Base-by-base conservation (phyloP, 495 filamentous ascomycete species). In the Aspergillus campestris region DNA sequence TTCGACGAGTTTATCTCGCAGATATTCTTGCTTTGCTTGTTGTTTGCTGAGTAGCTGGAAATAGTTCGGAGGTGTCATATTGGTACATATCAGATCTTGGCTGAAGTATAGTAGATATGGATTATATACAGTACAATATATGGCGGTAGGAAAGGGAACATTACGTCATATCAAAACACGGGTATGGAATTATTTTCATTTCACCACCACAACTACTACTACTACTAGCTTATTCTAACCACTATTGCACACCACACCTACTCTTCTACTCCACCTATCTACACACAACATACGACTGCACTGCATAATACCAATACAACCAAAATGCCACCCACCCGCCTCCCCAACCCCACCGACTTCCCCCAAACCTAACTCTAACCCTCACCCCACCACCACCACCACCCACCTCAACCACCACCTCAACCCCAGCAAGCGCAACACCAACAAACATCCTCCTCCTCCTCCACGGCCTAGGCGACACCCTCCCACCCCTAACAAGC, bases 381-480 rank as follows among this genome's bases (percentile, higher is more conserved):
- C 59, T 79, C 62, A 67, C 65, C 34, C 61, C 69, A 41, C 67
- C 70, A 15, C 38, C 55, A 13, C 48, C n/a, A n/a, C n/a, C n/a
- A n/a, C n/a, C 54, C 41, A 49, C 60, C 51, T 52, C 42, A 45
- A 51, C 39, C 37, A n/a, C 54, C 41, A 49, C 60, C 51, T 52
- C 42, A 45, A 51, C 39, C 37, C 10, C 47, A 29, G 9, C 8
- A 28, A 15, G 13, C 6, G 31, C 31, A 29, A 66, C 58, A 41
- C 56, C 79, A 42, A 82, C 80, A 13, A 81, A 89, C 55, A 74
- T 95, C 57, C 83, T 97, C 32, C 63, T 96, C 60, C 79, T 96
- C 39, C 81, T 96, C 34, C 91, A 98, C 66, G 89, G 91, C 44
- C 77, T 97, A 3, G 92, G 92, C 29, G 91, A 96, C 62, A 79